These are phyloP conservation scores for Botrytis porri DNA, from an alignment of 2,329 filamentous ascomycete genomes.

Conservation along the genomic window DNA sequence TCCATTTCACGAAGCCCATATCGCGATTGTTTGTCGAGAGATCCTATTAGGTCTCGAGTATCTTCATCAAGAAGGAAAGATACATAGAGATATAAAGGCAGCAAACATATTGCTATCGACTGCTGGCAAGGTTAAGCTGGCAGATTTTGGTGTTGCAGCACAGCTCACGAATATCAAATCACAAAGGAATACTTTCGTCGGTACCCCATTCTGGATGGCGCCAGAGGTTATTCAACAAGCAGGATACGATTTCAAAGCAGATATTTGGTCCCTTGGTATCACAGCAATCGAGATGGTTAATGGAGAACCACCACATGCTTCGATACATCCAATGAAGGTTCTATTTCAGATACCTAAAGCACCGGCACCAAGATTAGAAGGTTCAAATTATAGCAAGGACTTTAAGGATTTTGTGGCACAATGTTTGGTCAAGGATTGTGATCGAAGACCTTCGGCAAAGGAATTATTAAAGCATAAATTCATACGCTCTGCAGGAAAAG, in stretches of 20 bases:
- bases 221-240: constrained; percentile 91
- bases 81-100: constrained; percentile 95
- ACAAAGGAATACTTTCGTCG: constrained; percentile 94
- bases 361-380: constrained; percentile 77
- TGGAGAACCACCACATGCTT: constrained; percentile 83
- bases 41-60: constrained; percentile 89
- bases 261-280: constrained; percentile 91
- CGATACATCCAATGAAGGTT: constrained; percentile 90
- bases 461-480: constrained; percentile 87
- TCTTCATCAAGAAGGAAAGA: constrained; percentile 89
- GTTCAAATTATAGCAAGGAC: constrained; percentile 74
- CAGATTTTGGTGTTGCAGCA: constrained; percentile 94
- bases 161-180: constrained; percentile 98
- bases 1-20: constrained; percentile 82
- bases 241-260: constrained; percentile 81
- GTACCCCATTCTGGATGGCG: constrained; percentile 97
- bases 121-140: constrained; percentile 86
- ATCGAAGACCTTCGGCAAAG: constrained; percentile 77
- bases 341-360: constrained; percentile 90
- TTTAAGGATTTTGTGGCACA: constrained; percentile 93
- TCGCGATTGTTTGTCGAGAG: constrained; percentile 91
- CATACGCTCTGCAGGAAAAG: constrained; percentile 80
- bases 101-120: constrained; percentile 94
- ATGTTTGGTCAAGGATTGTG: constrained; percentile 89
- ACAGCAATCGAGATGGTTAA: constrained; percentile 87